Conservation (phyloP, 192 early-diverging fungal species). For the Haplosporangium gracile region DNA sequence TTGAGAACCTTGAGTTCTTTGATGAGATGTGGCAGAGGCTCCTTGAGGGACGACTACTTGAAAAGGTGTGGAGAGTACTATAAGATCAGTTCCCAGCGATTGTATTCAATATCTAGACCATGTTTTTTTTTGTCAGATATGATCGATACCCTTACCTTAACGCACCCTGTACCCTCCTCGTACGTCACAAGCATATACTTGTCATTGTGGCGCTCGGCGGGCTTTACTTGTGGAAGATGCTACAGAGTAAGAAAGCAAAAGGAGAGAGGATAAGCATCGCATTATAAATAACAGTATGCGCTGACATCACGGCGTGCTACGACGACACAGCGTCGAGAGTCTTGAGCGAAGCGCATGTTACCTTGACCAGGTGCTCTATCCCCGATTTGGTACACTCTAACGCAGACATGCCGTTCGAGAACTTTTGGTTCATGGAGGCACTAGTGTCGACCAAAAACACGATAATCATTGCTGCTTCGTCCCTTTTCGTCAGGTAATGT, state of each 20-base stretch:
- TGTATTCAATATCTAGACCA: neutral
- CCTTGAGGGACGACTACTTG: slow-evolving; percentile 62
- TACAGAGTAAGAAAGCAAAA: neutral
- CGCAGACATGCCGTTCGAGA: slow-evolving; percentile 69
- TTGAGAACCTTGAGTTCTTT: slow-evolving; percentile 72
- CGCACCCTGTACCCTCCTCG: slow-evolving; percentile 57
- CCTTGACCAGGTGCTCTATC: slow-evolving; percentile 82
- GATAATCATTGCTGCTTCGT: slow-evolving; percentile 59
- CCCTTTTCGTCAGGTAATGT: neutral
- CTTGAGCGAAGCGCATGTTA: slow-evolving; percentile 15
- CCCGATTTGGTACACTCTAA: slow-evolving; percentile 82
- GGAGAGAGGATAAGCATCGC: neutral
- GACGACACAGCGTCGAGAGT: neutral
- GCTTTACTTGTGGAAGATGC: slow-evolving; percentile 53
- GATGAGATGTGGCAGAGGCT: slow-evolving; percentile 66
- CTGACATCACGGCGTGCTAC: too few species aligned
- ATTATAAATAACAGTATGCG: neutral
- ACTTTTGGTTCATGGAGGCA: slow-evolving; percentile 83
- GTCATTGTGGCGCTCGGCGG: slow-evolving; percentile 69
- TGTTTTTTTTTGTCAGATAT: neutral
- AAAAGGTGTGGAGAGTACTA: neutral
- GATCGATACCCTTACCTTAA: slow-evolving; percentile 61
- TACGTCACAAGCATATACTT: slow-evolving; percentile 87
- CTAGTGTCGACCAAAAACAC: slow-evolving; percentile 87
- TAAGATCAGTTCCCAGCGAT: neutral